Base-by-base conservation (phyloP, 75 land plant species). In the Picea glauca region DNA sequence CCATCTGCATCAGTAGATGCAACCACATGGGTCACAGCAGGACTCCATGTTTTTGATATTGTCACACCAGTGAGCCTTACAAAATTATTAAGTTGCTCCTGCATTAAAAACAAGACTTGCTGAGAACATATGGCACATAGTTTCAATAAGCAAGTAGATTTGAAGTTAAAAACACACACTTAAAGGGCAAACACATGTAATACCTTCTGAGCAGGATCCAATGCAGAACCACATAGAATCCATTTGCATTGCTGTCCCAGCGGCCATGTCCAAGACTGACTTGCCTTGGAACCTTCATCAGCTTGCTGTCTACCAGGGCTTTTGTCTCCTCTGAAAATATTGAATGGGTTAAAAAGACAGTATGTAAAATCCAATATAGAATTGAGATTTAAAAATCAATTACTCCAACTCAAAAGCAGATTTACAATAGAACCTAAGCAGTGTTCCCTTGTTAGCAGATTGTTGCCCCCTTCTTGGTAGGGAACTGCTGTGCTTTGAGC, bases 181-280 rank as follows among this genome's bases (percentile, higher is more conserved):
- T 30, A 32, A 78, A 74, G 13, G 43, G 21, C 30, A 68, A 33
- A 77, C 64, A 38, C 21, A 76, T 26, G n/a, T 12, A 7, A 15
- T 80, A 95, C 98, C 98, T 93, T 95, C 32, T 89, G 90, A 33
- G 75, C 83, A 43, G 76, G 0, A 86, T 89, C 85, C 15, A 96
- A 80, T 58, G 90, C 91, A 83, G 98, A 96, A 56, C 92, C 98
- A 77, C 94, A 93, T 1, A 96, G 60, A 66, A 93, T 82, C 94
- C 91, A 93, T 56, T 89, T 79, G 60, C 63, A 76, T 38, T 17
- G 62, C 75, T 20, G 43, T 83, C 58, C 17, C 74, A 67, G 18
- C 21, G 63, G 18, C 21, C 63, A 18, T 62, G 35, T 67, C 82
- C 87, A 83, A 59, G 65, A 23, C 18, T 58, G 56, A 12, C 50